Base-by-base conservation (phyloP, 345 rosid species). In the Gossypium longicalyx region DNA sequence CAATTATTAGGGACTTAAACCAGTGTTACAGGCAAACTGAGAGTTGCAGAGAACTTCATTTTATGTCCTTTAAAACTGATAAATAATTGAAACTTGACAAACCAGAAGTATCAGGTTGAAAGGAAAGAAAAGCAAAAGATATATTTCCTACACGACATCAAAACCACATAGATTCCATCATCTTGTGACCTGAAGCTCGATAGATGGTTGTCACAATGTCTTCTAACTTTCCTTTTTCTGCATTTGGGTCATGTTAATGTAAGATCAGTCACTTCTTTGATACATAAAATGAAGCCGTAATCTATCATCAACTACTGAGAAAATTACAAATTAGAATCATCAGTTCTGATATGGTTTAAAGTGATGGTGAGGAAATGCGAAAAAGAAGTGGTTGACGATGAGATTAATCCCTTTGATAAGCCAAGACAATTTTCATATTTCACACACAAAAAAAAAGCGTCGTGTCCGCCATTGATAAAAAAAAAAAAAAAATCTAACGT, bases 131-230 rank as follows among this genome's bases (percentile, higher is more conserved):
- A 68, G 15, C 58, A 49, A 68, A 68, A 69, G 45, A 11, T 64
- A 64, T 25, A 23, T 51, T 51, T 69, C 72, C 23, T 12, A 70
- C 60, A 51, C 59, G 60, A 52, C 60, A 52, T 7, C 56, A 70
- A 29, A 17, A 53, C 72, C 59, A 69, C 72, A 69, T 17, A 69
- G 72, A 69, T 69, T 69, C 2, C 72, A 27, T 69, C 59, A 69
- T 51, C 9, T 51, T 49, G 13, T 67, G 22, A 17, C 73, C 60
- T 29, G 52, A 52, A 69, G 47, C 20, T 69, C 29, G 73, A 29
- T 52, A 27, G 59, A 49, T 49, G 20, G 22, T 8, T 51, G 22
- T 45, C n/a, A 9, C 13, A 17, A 10, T 27, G 45, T 51, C 23
- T 67, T 20, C 0, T 22, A 44, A 16, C n/a, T 20, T 20, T 20